Percentiles rank a stretch among this genome's conserved stretches.
Evolutionary conservation across 352 stramenopile species (phyloP).

Genomic region (Peronospora farinosa): DNA sequence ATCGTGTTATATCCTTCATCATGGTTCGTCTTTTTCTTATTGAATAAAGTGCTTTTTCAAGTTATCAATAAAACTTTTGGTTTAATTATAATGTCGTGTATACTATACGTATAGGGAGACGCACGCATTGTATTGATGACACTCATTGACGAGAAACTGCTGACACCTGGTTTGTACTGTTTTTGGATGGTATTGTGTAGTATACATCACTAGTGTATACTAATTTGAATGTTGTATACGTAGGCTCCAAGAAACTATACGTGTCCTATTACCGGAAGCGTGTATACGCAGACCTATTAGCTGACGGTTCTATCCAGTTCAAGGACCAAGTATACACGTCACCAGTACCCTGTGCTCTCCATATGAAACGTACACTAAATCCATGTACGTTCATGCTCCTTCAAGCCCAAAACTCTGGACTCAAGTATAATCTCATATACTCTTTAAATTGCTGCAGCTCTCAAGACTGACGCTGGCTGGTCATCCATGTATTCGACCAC

Average conservation of each 20-base stretch:
- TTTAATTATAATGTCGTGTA: not conserved
- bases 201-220: not conserved
- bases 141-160: constrained; percentile 67
- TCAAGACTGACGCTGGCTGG: constrained; percentile 78
- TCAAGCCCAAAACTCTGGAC: constrained; percentile 5
- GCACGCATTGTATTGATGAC: constrained; percentile 53
- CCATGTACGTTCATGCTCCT: constrained; percentile 33
- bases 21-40: constrained; percentile 12
- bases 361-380: constrained; percentile 81
- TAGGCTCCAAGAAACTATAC: constrained; percentile 66
- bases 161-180: constrained; percentile 34
- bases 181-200: too few relatives aligned
- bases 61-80: too few relatives aligned
- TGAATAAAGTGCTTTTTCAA: too few relatives aligned
- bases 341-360: constrained; percentile 56
- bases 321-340: constrained; percentile 75
- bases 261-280: constrained; percentile 80
- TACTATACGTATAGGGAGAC: constrained; percentile 37
- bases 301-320: constrained; percentile 70
- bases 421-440: not conserved
- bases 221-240: not conserved
- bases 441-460: constrained; percentile 18
- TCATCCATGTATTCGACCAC: constrained; percentile 68
- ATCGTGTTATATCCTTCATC: constrained; percentile 7
- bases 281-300: constrained; percentile 67